phyloP scores from a whole-genome alignment of 768 basidiomycete species.

The Kwoniella sp. region DNA sequence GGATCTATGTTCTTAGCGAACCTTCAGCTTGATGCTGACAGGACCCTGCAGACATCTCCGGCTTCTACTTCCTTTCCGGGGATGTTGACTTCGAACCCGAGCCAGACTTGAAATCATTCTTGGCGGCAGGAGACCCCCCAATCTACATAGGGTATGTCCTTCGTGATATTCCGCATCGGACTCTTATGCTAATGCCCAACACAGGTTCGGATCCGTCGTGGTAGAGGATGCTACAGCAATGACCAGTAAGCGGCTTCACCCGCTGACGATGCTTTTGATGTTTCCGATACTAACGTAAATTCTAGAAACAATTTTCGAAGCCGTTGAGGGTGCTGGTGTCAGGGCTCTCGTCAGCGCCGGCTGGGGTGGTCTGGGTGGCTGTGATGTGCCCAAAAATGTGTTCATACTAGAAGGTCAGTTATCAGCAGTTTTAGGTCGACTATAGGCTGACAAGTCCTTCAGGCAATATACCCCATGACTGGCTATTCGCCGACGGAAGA shows the following conservation, averaged over 20 bases:
- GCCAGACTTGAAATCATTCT: slow-evolving; percentile 61
- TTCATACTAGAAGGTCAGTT: slow-evolving; percentile 63
- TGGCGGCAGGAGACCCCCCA: slow-evolving; percentile 63
- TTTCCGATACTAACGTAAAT: neutral
- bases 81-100: slow-evolving; percentile 62
- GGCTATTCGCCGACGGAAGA: slow-evolving; percentile 64
- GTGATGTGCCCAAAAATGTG: slow-evolving; percentile 62
- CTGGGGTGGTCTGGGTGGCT: slow-evolving; percentile 67
- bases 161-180: slow-evolving; percentile 55
- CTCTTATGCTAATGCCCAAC: neutral
- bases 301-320: slow-evolving; percentile 65
- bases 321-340: slow-evolving; percentile 63
- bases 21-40: no score
- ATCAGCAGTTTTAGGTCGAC: neutral
- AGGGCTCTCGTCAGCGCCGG: slow-evolving; percentile 68
- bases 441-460: slow-evolving; percentile 6
- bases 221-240: slow-evolving; percentile 65
- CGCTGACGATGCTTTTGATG: neutral
- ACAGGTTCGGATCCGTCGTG: slow-evolving; percentile 66
- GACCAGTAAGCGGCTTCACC: slow-evolving; percentile 58
- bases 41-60: slow-evolving; percentile 62
- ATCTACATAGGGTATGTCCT: slow-evolving; percentile 65
- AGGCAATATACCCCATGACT: slow-evolving; percentile 68
- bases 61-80: slow-evolving; percentile 68
- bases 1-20: no score